A percentile compares a stretch with the other conserved stretches of the same genome.
These are phyloP conservation scores for Tephrocybe rancida DNA, from an alignment of 768 basidiomycete genomes.

Conservation along the genomic window DNA sequence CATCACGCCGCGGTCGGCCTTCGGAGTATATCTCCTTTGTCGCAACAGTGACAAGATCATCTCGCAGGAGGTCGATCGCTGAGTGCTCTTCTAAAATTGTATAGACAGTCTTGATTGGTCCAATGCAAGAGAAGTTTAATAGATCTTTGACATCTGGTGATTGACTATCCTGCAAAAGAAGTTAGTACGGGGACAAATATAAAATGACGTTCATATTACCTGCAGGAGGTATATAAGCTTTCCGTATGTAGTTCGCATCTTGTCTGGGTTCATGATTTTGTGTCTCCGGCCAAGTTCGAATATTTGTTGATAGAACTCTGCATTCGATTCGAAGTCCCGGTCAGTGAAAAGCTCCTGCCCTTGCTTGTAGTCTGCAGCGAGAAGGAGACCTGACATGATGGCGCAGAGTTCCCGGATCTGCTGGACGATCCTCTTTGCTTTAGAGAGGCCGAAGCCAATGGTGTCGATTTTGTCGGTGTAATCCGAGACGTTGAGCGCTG, in stretches of 20 bases:
- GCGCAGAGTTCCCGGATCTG: conserved; percentile 88
- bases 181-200: conserved; percentile 8
- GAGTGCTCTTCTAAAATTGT: conserved; percentile 62
- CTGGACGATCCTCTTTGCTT: conserved; percentile 85
- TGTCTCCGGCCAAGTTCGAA: conserved; percentile 85
- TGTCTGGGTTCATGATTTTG: conserved; percentile 93
- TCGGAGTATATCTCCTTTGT: conserved; percentile 85
- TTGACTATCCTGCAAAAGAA: conserved; percentile 72
- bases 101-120: conserved; percentile 77
- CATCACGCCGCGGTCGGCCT: conserved; percentile 69
- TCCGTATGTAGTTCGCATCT: conserved; percentile 88
- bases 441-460: conserved; percentile 73
- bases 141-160: conserved; percentile 80
- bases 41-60: conserved; percentile 73
- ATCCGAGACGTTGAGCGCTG: conserved; percentile 82
- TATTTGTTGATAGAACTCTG: conserved; percentile 76
- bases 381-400: conserved; percentile 81
- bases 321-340: conserved; percentile 79
- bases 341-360: conserved; percentile 87
- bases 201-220: conserved; percentile 35
- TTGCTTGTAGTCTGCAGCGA: conserved; percentile 84
- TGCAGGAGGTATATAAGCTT: conserved; percentile 85
- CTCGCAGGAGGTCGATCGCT: conserved; percentile 71
- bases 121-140: conserved; percentile 77
- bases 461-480: conserved; percentile 93